Base-by-base conservation (phyloP, 75 land plant species). In the Sequoia sempervirens region DNA sequence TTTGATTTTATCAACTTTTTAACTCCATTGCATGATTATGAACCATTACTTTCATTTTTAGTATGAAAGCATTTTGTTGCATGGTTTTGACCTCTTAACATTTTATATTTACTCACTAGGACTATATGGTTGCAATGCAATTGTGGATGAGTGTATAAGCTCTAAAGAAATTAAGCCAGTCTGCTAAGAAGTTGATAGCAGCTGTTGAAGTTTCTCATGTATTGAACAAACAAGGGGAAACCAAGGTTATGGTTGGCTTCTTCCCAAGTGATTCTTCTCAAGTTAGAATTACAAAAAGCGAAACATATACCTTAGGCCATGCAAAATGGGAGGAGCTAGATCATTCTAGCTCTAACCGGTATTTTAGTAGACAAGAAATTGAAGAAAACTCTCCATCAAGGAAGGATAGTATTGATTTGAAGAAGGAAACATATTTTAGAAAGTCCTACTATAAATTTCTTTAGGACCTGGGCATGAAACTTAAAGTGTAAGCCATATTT, bases 331-430 rank as follows among this genome's bases (percentile, higher is more conserved):
- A 95, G 81, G 97, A 90, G 86, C 83, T 61, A 37, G 90, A 89
- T 72, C 89, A 83, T 83, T 86, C 86, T 20, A 88, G 93, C 43
- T 50, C 91, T 61, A 86, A 88, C 70, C 94, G 94, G 96, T 96
- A 94, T 82, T 86, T 96, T 52, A 84, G 88, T 28, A 87, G 94
- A 68, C 91, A 92, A 81, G 96, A 93, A 78, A 94, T 96, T 74
- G 98, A 96, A 89, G 91, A 93, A 70, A 90, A 88, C 75, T 96
- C 98, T 20, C 98, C 96, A 46, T 96, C 96, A 47, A 86, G 94
- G 82, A 84, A 80, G 80, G 98, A 96, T 90, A 92, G 92, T 30
- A 92, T 94, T 84, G 94, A 94, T 84, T 84, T 94, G 86, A 95
- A 91, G 91, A 92, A 94, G 79, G 96, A 95, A 85, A 84, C 94